Conservation (phyloP, 2,329 filamentous ascomycete genomes). For the Didymella segeticola region DNA sequence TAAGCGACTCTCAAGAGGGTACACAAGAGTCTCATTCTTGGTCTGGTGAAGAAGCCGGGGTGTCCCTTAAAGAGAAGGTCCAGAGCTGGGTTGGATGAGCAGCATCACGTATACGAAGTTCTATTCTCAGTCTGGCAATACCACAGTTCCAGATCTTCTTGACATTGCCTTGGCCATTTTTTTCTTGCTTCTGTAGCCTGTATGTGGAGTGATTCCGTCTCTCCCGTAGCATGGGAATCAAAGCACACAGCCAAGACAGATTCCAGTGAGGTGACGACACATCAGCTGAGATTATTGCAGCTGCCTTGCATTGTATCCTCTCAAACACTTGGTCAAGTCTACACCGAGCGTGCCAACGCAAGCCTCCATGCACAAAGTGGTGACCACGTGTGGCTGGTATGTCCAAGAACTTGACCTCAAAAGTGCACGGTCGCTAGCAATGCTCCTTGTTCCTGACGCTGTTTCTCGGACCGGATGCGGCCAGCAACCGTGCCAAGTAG, state of each 20-base stretch:
- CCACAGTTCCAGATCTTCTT: no score
- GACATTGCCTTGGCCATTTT: not conserved
- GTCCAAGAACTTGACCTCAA: no score
- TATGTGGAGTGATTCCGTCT: no score
- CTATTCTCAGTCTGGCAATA: not conserved
- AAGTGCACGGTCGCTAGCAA: no score
- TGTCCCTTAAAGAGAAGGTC: conserved; percentile 32
- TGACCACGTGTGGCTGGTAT: no score
- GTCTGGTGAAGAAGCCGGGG: conserved; percentile 24
- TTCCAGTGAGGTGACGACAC: not conserved
- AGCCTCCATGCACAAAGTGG: no score
- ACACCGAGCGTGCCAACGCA: no score
- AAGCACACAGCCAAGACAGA: conserved; percentile 1
- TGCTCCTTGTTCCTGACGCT: not conserved
- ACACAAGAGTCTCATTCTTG: conserved; percentile 31
- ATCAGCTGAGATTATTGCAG: conserved; percentile 11
- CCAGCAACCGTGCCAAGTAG: not conserved
- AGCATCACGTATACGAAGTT: not conserved
- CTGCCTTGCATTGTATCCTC: not conserved
- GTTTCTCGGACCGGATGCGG: not conserved
- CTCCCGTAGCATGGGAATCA: no score
- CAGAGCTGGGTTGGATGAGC: conserved; percentile 33
- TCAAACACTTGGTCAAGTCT: not conserved
- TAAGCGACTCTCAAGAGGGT: conserved; percentile 15
- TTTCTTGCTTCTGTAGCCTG: no score